Evolutionary conservation across 73 alveolate species (phyloP).

Genomic region (Loxodes magnus): DNA sequence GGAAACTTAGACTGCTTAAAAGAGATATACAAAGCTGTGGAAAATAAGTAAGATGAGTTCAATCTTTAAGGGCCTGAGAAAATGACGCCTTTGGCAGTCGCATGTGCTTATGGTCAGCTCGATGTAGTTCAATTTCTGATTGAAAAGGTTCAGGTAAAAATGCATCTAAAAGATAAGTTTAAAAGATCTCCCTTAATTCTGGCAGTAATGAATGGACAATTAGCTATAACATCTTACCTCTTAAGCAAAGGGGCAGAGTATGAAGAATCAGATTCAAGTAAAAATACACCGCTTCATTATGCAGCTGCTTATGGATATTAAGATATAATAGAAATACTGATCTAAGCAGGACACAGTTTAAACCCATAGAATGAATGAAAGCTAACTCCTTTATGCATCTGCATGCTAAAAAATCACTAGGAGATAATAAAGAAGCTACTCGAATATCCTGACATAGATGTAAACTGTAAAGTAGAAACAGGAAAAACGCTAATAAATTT

Average conservation of each 20-base stretch:
- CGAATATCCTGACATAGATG: constrained; percentile 62
- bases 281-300: constrained; percentile 86
- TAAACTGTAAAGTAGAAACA: constrained; percentile 81
- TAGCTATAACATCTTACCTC: constrained; percentile 54
- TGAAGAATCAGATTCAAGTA: constrained; percentile 78
- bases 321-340: constrained; percentile 58
- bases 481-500: constrained; percentile 81
- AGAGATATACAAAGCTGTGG: constrained; percentile 62
- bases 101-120: constrained; percentile 80
- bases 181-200: constrained; percentile 80
- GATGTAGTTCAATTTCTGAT: constrained; percentile 60
- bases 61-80: constrained; percentile 55
- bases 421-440: constrained; percentile 72
- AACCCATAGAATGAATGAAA: constrained; percentile 87
- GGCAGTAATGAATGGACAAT: constrained; percentile 88
- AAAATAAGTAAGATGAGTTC: too few species aligned
- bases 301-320: constrained; percentile 93
- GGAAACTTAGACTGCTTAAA: constrained; percentile 74
- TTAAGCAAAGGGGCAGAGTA: constrained; percentile 76
- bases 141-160: constrained; percentile 74
- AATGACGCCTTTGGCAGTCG: constrained; percentile 80
- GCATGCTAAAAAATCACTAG: constrained; percentile 75
- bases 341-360: constrained; percentile 84
- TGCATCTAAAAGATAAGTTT: constrained; percentile 60
- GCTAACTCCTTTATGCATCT: constrained; percentile 79